Conservation (phyloP, 768 basidiomycete species). For the Tylopilus plumbeoviolaceoides region DNA sequence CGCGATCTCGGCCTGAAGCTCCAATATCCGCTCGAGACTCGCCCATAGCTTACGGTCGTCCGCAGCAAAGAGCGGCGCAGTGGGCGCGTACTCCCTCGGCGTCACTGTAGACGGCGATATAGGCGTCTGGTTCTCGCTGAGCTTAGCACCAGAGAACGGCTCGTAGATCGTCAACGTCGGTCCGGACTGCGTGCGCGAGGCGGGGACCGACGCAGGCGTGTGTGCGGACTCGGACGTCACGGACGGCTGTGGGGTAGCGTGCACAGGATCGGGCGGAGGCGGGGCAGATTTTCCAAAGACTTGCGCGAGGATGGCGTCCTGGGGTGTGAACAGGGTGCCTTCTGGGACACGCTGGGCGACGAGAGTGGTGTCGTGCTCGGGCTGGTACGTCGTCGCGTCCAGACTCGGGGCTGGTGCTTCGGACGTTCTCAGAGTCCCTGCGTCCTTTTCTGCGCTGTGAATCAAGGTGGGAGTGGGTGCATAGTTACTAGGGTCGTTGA, state of each 20-base stretch:
- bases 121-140: slow-evolving; percentile 17
- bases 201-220: slow-evolving; percentile 4
- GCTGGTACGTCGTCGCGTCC: slow-evolving; percentile 4
- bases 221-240: slow-evolving; percentile 15
- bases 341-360: not conserved
- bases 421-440: slow-evolving; percentile 8
- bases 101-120: slow-evolving; percentile 3
- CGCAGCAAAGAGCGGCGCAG: slow-evolving; percentile 5
- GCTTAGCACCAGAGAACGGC: slow-evolving; percentile 30
- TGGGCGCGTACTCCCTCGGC: slow-evolving; percentile 3
- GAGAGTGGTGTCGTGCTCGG: not conserved
- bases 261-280: not conserved
- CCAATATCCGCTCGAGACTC: slow-evolving; percentile 64
- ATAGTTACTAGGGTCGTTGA: slow-evolving; percentile 25
- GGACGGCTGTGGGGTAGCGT: slow-evolving; percentile 7
- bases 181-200: not conserved
- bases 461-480: slow-evolving; percentile 15
- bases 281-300: slow-evolving; percentile 17
- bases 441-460: slow-evolving; percentile 12
- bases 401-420: slow-evolving; percentile 2
- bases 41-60: slow-evolving; percentile 59
- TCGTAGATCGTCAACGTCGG: slow-evolving; percentile 26
- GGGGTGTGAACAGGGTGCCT: slow-evolving; percentile 43
- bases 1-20: slow-evolving; percentile 68
- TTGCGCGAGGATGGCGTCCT: slow-evolving; percentile 59